Evolutionary conservation across 805 yeast genomes (phyloP).

Genomic region (Candida verbasci): DNA sequence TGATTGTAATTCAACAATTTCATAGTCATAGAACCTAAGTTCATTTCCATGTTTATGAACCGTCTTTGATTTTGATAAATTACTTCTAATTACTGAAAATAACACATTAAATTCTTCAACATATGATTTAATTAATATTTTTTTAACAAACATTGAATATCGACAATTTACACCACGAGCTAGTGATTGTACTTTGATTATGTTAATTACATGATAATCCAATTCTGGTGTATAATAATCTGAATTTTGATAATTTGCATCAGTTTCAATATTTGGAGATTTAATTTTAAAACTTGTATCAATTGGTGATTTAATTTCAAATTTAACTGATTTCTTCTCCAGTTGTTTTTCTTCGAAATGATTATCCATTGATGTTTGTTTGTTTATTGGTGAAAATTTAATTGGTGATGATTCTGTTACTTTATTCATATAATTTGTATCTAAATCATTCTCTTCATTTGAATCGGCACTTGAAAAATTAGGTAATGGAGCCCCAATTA

Average conservation of each 20-base stretch:
- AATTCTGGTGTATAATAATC: slow-evolving; percentile 8
- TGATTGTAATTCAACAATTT: slow-evolving; percentile 38
- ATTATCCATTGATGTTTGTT: slow-evolving; percentile 2
- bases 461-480: slow-evolving; percentile 54
- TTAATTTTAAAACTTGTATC: slow-evolving; percentile 1
- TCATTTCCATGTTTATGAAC: slow-evolving; percentile 33
- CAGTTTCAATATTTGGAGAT: not conserved
- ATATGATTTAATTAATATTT: slow-evolving; percentile 56
- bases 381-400: slow-evolving; percentile 14
- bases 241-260: too few relatives aligned
- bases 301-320: not conserved
- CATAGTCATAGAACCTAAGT: slow-evolving; percentile 22
- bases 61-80: slow-evolving; percentile 26
- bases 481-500: slow-evolving; percentile 66
- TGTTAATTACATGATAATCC: slow-evolving; percentile 11
- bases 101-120: slow-evolving; percentile 46
- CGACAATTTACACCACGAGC: slow-evolving; percentile 68
- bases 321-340: not conserved
- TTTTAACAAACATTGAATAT: slow-evolving; percentile 57
- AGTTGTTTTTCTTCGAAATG: slow-evolving; percentile 8
- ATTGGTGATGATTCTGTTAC: too few relatives aligned
- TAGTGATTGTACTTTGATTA: slow-evolving; percentile 60
- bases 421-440: slow-evolving; percentile 19
- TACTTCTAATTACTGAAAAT: slow-evolving; percentile 52
- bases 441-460: slow-evolving; percentile 16